Evolutionary conservation across 352 stramenopile genomes (phyloP).

Genomic region (Globisporangium nagaii): DNA sequence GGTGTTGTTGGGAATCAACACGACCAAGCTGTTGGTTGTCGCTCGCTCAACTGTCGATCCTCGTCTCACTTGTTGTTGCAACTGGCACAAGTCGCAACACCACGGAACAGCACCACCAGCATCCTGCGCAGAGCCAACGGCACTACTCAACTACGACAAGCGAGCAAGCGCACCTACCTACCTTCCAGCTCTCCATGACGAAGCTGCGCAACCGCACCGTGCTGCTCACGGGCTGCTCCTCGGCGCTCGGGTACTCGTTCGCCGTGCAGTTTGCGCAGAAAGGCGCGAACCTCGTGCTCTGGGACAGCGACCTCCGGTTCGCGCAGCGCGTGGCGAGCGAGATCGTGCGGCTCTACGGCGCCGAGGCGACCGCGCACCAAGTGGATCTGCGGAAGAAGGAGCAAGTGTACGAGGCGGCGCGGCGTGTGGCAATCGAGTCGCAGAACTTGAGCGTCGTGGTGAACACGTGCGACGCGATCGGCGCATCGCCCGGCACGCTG

Average conservation of each 20-base stretch:
- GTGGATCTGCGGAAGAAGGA: slow-evolving; percentile 10
- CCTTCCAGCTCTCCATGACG: slow-evolving; percentile 8
- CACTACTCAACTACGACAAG: neutral
- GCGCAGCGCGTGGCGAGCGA: slow-evolving; percentile 11
- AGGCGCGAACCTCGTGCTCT: slow-evolving; percentile 14
- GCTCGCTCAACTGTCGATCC: too few species aligned
- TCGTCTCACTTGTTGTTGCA: too few species aligned
- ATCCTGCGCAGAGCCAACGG: too few species aligned
- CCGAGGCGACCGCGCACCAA: slow-evolving; percentile 1
- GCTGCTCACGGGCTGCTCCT: slow-evolving; percentile 14
- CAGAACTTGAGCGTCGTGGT: slow-evolving; percentile 8
- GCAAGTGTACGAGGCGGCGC: neutral
- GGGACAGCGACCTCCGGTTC: slow-evolving; percentile 5
- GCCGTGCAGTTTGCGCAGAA: slow-evolving; percentile 11
- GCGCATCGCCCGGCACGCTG: neutral
- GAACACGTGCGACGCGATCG: slow-evolving; percentile 5
- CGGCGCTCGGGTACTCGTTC: slow-evolving; percentile 15
- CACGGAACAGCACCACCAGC: neutral
- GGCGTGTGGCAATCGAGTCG: neutral
- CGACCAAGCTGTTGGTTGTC: too few species aligned
- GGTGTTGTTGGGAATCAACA: neutral
- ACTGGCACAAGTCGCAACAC: slow-evolving; percentile 1
- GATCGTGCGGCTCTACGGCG: slow-evolving; percentile 8
- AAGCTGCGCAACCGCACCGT: slow-evolving; percentile 14
- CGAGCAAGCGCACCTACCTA: neutral